Evolutionary conservation across 176 grass and related monocot species (phyloP).

Genomic region (Leersia perrieri): DNA sequence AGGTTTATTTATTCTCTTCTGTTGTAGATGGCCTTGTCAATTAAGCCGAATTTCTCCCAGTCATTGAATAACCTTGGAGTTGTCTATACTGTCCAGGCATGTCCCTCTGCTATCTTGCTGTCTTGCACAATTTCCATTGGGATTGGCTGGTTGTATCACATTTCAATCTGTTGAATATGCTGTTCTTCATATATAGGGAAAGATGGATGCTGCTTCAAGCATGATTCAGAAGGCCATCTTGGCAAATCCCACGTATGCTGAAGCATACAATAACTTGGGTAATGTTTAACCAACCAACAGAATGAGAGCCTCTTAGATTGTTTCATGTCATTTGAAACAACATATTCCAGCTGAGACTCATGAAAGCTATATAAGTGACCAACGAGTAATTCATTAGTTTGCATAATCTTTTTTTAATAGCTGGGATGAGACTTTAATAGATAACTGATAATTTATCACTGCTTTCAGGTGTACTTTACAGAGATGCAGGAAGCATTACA

Average conservation of each 20-base stretch:
- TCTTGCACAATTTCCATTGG: slow-evolving; percentile 15
- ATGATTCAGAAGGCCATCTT: slow-evolving; percentile 97
- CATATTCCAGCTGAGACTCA: neutral
- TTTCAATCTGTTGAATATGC: slow-evolving; percentile 22
- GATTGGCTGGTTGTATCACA: neutral
- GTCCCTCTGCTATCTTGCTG: slow-evolving; percentile 16
- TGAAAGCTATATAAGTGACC: neutral
- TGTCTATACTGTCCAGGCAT: slow-evolving; percentile 98
- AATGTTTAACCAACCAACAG: slow-evolving; percentile 7
- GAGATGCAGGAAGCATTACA: slow-evolving; percentile 93
- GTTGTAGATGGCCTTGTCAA: slow-evolving; percentile 90
- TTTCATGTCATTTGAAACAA: neutral
- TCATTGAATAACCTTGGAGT: slow-evolving; percentile 98
- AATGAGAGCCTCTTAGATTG: neutral
- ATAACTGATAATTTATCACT: slow-evolving; percentile 26
- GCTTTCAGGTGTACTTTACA: slow-evolving; percentile 89
- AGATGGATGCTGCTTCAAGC: slow-evolving; percentile 93
- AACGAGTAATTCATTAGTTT: neutral
- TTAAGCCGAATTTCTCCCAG: slow-evolving; percentile 94
- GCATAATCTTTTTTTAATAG: neutral
- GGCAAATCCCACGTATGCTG: slow-evolving; percentile 83
- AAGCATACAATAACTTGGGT: slow-evolving; percentile 99
- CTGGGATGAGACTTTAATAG: neutral
- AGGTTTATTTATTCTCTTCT: slow-evolving; percentile 15
- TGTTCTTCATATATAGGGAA: slow-evolving; percentile 61